These are phyloP conservation scores for Crithidia expoeki DNA, from an alignment of 208 protist species.

Conservation along the genomic window DNA sequence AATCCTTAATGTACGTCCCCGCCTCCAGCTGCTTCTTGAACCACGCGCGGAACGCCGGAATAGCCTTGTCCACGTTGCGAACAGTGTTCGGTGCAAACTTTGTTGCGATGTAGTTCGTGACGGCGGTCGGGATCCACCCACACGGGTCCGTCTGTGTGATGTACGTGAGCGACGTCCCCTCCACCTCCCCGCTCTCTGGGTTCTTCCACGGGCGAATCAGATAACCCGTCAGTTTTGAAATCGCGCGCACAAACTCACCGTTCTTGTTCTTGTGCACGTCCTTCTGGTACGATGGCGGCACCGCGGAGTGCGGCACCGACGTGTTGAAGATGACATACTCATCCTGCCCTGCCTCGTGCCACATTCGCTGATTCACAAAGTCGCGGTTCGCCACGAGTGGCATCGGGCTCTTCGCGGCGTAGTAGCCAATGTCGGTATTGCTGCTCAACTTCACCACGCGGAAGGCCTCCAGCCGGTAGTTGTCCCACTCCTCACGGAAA, in stretches of 20 bases:
- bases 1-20: constrained; percentile 69
- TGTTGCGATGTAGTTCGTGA: constrained; percentile 82
- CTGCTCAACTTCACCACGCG: constrained; percentile 65
- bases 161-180: constrained; percentile 76
- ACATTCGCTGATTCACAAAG: constrained; percentile 92
- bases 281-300: constrained; percentile 59
- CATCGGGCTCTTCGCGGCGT: constrained; percentile 81
- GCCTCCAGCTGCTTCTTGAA: constrained; percentile 56
- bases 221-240: constrained; percentile 86
- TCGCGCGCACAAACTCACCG: constrained; percentile 62
- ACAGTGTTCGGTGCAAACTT: constrained; percentile 85
- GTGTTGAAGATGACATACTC: constrained; percentile 93
- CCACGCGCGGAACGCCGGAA: constrained; percentile 61
- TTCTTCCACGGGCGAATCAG: constrained; percentile 74
- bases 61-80: constrained; percentile 47
- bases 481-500: constrained; percentile 84
- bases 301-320: constrained; percentile 67
- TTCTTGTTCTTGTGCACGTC: constrained; percentile 51
- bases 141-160: constrained; percentile 83
- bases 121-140: constrained; percentile 79
- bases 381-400: constrained; percentile 79
- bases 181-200: constrained; percentile 40
- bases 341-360: constrained; percentile 63
- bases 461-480: constrained; percentile 71
- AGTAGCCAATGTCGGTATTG: constrained; percentile 92